Evolutionary conservation across 805 yeast genomes (phyloP), one percentile per base, ranked within the genome.

Genomic region (Ascoidea rubescens): DNA sequence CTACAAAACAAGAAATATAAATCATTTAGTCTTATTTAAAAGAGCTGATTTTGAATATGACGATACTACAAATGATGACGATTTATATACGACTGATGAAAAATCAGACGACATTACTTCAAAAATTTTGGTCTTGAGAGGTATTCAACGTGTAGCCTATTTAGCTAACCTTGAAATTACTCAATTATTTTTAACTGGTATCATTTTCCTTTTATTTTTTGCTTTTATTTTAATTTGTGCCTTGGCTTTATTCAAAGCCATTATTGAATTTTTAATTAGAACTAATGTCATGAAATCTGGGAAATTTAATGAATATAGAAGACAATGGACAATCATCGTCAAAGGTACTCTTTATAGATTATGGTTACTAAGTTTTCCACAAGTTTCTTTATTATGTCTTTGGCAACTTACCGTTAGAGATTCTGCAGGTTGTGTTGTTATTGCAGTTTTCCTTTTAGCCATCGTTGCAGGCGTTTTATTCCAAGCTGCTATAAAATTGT

Each of bases 381-480:
- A 91, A 66, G 67, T 93, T 47, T 75, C 85, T 4, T 73, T 91
- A 6, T 66, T 93, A 58, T 81, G 91, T 58, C 70, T 91, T 54
- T 93, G 97, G 96, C 93, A 93, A 70, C 80, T 91, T 53, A 82
- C 89, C 5, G 80, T 76, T 56, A 75, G 80, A 52, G 96, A 89
- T 62, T 87, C 96, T 4, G 80, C 83, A 0, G 99, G 96, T 8
- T 75, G 83, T 45, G 71, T 88, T 37, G 87, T 86, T 1, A 78
- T 87, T 59, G 97, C 97, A 0, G 79, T 79, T 1, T 78, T 87
- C 54, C 70, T 88, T 51, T 74, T 89, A 37, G 60, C 77, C 5
- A 71, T 86, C 30, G 70, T 81, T 5, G 54, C 78, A 17, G 77
- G 76, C 1, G 70, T 91, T 49, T 69, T 93, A 56, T 64, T 71